These are phyloP conservation scores for Ceratocystis albifundus DNA, from an alignment of 2,329 filamentous ascomycete species.

Conservation along the genomic window DNA sequence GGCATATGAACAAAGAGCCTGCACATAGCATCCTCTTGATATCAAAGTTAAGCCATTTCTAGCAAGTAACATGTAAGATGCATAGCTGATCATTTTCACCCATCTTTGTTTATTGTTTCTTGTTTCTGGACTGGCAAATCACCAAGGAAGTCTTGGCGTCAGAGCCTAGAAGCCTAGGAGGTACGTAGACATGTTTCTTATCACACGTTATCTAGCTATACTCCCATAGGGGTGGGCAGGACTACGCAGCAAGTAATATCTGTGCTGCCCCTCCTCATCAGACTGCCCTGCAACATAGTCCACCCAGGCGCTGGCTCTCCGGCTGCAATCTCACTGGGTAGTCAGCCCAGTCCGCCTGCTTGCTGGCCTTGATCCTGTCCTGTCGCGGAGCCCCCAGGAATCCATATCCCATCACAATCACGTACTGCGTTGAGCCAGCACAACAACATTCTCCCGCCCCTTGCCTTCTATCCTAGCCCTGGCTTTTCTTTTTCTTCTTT, in stretches of 20 bases:
- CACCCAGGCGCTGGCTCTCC: background rate
- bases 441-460: background rate
- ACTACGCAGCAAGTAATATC: too few relatives aligned
- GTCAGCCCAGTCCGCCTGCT: background rate
- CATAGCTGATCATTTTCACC: background rate
- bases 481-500: background rate
- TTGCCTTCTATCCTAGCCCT: background rate
- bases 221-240: too few relatives aligned
- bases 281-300: too few relatives aligned
- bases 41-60: background rate
- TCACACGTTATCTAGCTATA: background rate
- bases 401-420: background rate
- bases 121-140: background rate
- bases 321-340: background rate
- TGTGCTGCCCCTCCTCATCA: too few relatives aligned
- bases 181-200: background rate
- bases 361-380: too few relatives aligned
- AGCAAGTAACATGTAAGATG: background rate
- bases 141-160: background rate
- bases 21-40: slow-evolving; percentile 1
- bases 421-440: background rate
- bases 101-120: background rate
- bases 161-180: background rate
- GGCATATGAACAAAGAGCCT: background rate
- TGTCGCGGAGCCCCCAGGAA: background rate